Base-by-base conservation (phyloP, 805 yeast genomes). In the Cyberlindnera galapagoensis region DNA sequence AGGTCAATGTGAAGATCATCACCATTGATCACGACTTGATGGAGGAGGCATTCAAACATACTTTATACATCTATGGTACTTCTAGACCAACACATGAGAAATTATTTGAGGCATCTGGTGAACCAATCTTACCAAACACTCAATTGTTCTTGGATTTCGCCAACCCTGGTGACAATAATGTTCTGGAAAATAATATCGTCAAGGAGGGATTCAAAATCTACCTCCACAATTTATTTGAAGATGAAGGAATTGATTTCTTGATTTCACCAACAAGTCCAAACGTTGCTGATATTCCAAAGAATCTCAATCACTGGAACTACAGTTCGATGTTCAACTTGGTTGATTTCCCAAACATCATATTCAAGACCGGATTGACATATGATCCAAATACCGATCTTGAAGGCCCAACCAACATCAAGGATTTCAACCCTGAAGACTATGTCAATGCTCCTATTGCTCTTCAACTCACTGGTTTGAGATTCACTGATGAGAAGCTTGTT, bases 231-330 rank as follows among this genome's bases (percentile, higher is more conserved):
- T 65, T 59, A 51, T 65, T 79, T 49, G 65, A 70, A 37, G 60
- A 73, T 24, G 64, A 74, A 47, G 67, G 68, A 30, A 61, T 80
- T 26, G 90, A 82, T 49, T 72, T 80, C 52, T 67, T 82, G 38
- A 56, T 82, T 28, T 67, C 78, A 35, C 88, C 90, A 34, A 67
- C 76, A 7, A 73, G 74, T 51, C 71, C 72, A 36, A 79, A 80
- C 43, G 81, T 79, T 33, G 85, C 90, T 5, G 85, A 86, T 15
- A 65, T 67, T 28, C 73, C 80, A 26, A 74, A 71, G 32, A 66
- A 71, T 40, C 69, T 81, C 6, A 73, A 67, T 50, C 80, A 79
- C 56, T 83, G 92, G 88, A 79, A 85, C 12, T 83, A 83, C 64
- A 78, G 88, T 9, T 62, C 87, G 4, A 67, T 80, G 47, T 83